A percentile compares a stretch with the other conserved stretches of the same genome.
Evolutionary conservation across 2,329 filamentous ascomycete species (phyloP).

Genomic region (Venturia aucupariae): DNA sequence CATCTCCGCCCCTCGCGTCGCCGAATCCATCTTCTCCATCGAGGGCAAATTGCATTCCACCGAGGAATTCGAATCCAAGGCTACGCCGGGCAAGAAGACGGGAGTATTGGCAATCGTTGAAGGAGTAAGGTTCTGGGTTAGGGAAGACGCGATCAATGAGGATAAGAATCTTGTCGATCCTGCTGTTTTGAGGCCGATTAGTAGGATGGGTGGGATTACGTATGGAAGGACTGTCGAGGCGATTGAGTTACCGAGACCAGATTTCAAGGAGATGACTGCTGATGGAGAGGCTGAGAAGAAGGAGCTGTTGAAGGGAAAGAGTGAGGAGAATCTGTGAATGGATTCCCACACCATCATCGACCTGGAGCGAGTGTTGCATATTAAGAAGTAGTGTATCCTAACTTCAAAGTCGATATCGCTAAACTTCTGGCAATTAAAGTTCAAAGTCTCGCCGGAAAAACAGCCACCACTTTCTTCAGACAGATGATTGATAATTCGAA

Average conservation of each 20-base stretch:
- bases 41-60: conserved; percentile 69
- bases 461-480: too few species aligned
- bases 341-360: neutral
- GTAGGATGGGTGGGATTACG: conserved; percentile 74
- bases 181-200: conserved; percentile 63
- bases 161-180: conserved; percentile 67
- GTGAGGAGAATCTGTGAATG: neutral
- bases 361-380: too few species aligned
- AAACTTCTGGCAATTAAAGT: too few species aligned
- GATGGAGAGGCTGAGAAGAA: conserved; percentile 42
- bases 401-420: too few species aligned
- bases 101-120: conserved; percentile 70
- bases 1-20: conserved; percentile 63
- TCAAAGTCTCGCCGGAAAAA: too few species aligned
- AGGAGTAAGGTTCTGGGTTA: conserved; percentile 77
- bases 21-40: conserved; percentile 73
- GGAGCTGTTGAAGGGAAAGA: neutral
- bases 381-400: neutral
- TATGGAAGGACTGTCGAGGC: conserved; percentile 64
- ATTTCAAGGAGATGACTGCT: conserved; percentile 36
- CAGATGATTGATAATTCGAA: too few species aligned
- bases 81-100: conserved; percentile 62
- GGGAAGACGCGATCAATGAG: conserved; percentile 79
- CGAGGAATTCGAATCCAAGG: conserved; percentile 68
- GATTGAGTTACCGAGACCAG: conserved; percentile 59